These are phyloP conservation scores for Vinca major DNA, from an alignment of 305 asterid genomes.

Conservation along the genomic window DNA sequence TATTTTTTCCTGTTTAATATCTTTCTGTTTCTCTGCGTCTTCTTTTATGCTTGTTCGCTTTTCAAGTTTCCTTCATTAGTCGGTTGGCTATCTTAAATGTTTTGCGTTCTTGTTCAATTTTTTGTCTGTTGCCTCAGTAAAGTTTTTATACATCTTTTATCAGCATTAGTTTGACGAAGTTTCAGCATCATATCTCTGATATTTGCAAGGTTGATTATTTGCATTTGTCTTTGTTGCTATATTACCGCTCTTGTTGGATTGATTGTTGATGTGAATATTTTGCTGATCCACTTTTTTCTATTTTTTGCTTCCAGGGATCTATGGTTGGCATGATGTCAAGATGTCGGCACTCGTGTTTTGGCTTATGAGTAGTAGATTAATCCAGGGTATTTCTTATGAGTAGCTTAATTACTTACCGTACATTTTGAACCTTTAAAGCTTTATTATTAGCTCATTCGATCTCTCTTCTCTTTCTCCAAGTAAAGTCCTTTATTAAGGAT, in stretches of 20 bases:
- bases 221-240: not conserved
- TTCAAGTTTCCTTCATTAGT: not conserved
- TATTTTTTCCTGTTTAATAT: not conserved
- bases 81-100: not conserved
- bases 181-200: not conserved
- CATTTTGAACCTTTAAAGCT: not conserved
- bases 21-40: not conserved
- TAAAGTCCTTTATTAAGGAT: not conserved
- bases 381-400: not conserved
- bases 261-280: not conserved
- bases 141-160: not conserved
- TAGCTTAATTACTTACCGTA: not conserved
- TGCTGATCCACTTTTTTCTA: not conserved
- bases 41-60: not conserved
- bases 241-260: not conserved
- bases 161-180: not conserved
- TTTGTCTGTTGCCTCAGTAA: not conserved
- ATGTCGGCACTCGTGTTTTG: not conserved
- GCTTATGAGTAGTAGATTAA: not conserved
- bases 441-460: not conserved
- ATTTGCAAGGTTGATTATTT: not conserved
- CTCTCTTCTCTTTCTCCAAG: not conserved
- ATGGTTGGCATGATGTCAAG: not conserved
- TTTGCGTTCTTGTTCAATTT: not conserved
- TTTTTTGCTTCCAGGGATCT: constrained; percentile 7